phyloP scores from a whole-genome alignment of 1,284 basidiomycete genomes.

The Violaceomyces palustris region DNA sequence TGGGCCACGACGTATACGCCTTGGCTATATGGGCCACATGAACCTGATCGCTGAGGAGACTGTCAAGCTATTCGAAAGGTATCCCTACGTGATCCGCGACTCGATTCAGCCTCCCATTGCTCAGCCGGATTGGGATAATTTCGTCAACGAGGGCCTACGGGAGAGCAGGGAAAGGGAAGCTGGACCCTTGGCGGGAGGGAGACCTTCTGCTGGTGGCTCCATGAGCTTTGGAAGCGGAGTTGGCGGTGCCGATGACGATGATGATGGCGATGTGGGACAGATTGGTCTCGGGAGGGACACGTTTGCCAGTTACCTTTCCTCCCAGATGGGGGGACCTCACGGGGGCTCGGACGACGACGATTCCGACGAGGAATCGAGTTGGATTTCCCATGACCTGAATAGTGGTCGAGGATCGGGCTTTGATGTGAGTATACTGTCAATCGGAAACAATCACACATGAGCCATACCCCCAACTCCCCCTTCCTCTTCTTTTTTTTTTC shows the following conservation, averaged over 20 bases:
- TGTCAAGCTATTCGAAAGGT: slow-evolving; percentile 74
- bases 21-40: slow-evolving; percentile 93
- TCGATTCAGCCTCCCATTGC: slow-evolving; percentile 21
- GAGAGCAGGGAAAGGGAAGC: slow-evolving; percentile 48
- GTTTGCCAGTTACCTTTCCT: slow-evolving; percentile 50
- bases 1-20: slow-evolving; percentile 40
- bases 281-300: slow-evolving; percentile 30
- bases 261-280: slow-evolving; percentile 18
- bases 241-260: slow-evolving; percentile 17
- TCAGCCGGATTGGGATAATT: slow-evolving; percentile 45
- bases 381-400: slow-evolving; percentile 36
- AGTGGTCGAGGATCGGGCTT: slow-evolving; percentile 16
- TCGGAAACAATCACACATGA: too few species aligned
- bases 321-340: slow-evolving; percentile 44
- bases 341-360: slow-evolving; percentile 39
- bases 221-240: slow-evolving; percentile 35
- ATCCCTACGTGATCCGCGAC: slow-evolving; percentile 58
- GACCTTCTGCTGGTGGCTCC: slow-evolving; percentile 28
- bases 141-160: slow-evolving; percentile 43
- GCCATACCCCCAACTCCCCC: too few species aligned
- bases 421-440: slow-evolving; percentile 30
- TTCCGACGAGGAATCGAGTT: slow-evolving; percentile 43
- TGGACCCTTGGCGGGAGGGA: slow-evolving; percentile 47
- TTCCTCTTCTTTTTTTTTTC: too few species aligned
- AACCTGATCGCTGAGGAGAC: slow-evolving; percentile 88